Evolutionary conservation across 805 yeast genomes (phyloP), one percentile per base, ranked within the genome.

Genomic region (Candida peoriensis): DNA sequence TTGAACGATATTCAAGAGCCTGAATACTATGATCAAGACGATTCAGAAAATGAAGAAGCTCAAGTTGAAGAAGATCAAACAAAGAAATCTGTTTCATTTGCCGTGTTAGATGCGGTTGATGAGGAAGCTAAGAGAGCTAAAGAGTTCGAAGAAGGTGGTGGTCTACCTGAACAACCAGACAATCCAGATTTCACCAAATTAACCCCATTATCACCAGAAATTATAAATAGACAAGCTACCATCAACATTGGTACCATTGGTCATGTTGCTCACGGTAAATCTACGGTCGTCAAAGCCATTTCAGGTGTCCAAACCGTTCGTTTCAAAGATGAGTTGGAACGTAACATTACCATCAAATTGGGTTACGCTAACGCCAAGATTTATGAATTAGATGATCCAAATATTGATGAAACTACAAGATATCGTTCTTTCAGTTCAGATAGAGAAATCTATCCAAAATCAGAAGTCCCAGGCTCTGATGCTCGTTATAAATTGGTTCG

Each of bases 361-460:
- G 99, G 99, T 61, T 93, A 93, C 57, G 99, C 99, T 49, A 93
- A 93, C 60, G 99, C 99, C 37, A 93, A 93, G 63, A 93, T 93
- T 60, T 93, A 94, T 71, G 87, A 81, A 63, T 84, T 96, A 71
- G 84, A 81, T 54, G 81, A 81, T 57, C 78, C 79, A 49, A 73
- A 69, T 34, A 87, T 96, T 63, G 93, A 89, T 29, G 90, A 86
- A 53, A 97, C 98, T 29, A 95, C 82, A 33, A 85, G 96, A 68
- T 93, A 90, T 74, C 81, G 81, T 61, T 88, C 97, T 9, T 94
- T 83, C 68, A 83, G 90, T 54, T 82, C 95, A 21, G 96, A 87
- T 59, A 90, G 85, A 64, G 99, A 93, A 68, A 85, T 93, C 50
- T 74, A 76, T 58, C 99, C 99, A 49, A 82, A 81, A 58, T 86